These are phyloP conservation scores for Aureobasidium vineae DNA, from an alignment of 2,329 filamentous ascomycete genomes.

Conservation along the genomic window DNA sequence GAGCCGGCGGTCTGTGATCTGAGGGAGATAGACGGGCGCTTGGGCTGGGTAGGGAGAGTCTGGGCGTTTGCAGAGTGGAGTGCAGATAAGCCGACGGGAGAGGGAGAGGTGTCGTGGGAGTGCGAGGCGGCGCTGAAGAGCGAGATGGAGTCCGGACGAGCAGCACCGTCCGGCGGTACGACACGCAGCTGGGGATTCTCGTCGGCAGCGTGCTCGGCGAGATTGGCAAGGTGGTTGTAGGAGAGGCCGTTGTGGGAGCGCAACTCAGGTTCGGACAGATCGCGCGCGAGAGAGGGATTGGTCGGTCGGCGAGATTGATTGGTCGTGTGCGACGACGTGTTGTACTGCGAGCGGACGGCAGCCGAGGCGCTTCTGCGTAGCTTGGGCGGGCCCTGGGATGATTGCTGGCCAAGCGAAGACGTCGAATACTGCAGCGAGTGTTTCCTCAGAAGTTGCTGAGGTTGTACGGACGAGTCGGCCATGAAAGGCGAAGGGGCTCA, in stretches of 20 bases:
- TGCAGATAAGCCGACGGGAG: constrained; percentile 15
- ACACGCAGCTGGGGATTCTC: constrained; percentile 18
- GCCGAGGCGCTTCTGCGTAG: constrained; percentile 23
- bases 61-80: constrained; percentile 24
- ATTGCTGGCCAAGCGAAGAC: constrained; percentile 7
- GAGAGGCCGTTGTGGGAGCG: constrained; percentile 22
- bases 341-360: constrained; percentile 26
- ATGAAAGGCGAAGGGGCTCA: constrained; percentile 15
- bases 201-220: constrained; percentile 10
- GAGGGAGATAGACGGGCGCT: constrained; percentile 20
- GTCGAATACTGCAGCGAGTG: constrained; percentile 22
- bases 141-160: constrained; percentile 24
- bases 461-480: constrained; percentile 16
- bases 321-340: constrained; percentile 23
- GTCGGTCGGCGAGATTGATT: constrained; percentile 20
- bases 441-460: constrained; percentile 24
- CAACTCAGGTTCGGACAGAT: constrained; percentile 23
- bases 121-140: constrained; percentile 25
- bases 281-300: constrained; percentile 18
- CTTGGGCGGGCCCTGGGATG: constrained; percentile 14
- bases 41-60: not conserved
- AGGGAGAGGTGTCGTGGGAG: constrained; percentile 3
- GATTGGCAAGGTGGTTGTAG: constrained; percentile 19
- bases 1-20: constrained; percentile 23
- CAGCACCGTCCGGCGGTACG: constrained; percentile 8